Conservation (phyloP, 768 basidiomycete genomes). For the Kwoniella europaea region DNA sequence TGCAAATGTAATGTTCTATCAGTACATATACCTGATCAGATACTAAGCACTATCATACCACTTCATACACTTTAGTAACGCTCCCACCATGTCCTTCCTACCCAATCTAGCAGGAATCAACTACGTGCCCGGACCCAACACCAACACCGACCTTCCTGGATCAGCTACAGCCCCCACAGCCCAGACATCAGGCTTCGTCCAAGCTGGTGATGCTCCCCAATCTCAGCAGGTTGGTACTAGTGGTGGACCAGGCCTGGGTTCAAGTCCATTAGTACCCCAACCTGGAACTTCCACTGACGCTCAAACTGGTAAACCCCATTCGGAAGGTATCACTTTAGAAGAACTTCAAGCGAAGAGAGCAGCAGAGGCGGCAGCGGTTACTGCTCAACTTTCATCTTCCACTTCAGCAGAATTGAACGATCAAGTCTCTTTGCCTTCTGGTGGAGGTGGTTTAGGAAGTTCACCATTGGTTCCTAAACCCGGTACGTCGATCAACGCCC, state of each 20-base stretch:
- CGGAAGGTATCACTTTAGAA: constrained; percentile 44
- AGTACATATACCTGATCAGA: too few species aligned
- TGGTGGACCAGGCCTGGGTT: too few species aligned
- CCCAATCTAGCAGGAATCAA: constrained; percentile 14
- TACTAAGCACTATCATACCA: neutral
- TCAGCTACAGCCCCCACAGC: constrained; percentile 15
- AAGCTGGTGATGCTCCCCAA: constrained; percentile 24
- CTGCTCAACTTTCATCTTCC: neutral
- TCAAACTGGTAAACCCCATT: constrained; percentile 44
- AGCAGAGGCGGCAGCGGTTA: constrained; percentile 15
- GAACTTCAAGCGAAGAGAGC: constrained; percentile 46
- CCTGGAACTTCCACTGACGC: constrained; percentile 45
- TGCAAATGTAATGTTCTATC: too few species aligned
- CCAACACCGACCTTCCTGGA: neutral
- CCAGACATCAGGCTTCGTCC: constrained; percentile 33
- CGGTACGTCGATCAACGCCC: constrained; percentile 46
- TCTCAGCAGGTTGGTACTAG: constrained; percentile 5
- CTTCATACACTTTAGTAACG: neutral
- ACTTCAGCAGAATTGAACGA: constrained; percentile 10
- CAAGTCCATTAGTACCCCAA: constrained; percentile 39
- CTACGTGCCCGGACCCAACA: constrained; percentile 7
- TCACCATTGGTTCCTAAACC: constrained; percentile 48
- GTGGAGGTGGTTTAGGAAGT: constrained; percentile 48
- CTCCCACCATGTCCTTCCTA: constrained; percentile 18
- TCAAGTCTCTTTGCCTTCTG: constrained; percentile 8